Base-by-base conservation (phyloP, 139 green algal species). In the Pseudopediastrum boryanum region DNA sequence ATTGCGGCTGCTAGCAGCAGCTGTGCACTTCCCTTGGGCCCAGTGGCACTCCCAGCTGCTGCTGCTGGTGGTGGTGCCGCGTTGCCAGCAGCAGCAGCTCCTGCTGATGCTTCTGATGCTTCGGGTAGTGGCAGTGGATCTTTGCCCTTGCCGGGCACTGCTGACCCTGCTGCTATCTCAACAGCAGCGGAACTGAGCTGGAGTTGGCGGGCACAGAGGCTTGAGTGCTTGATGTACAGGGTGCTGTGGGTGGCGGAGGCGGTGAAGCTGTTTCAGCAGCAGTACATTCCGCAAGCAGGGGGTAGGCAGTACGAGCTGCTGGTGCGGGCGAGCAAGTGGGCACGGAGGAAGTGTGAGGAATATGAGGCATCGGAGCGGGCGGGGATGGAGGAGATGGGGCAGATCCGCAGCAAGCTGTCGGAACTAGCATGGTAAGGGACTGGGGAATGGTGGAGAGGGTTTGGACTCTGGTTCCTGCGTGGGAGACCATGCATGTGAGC, bases 171-270 rank as follows among this genome's bases (percentile, higher is more conserved):
- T 10, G 58, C 62, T 2, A 56, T 48, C 72, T 68, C 23, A 31
- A 64, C 51, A 29, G 39, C 50, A 25, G 81, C 59, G 0, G 78
- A 89, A 27, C 78, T 85, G 46, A 78, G 82, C 33, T 91, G 84
- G 84, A 74, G 75, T 12, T 87, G 79, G 82, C 72, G 81, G 23
- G 81, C 83, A 19, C 85, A 87, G 56, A 66, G 84, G 8, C 82
- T 91, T 8, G 87, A 91, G 84, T 87, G 85, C 75, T 83, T 91
- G 31, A 87, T 89, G 85, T 89, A 88, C 76, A 71, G 86, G 42
- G 79, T 89, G 27, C 81, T 90, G 77, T 92, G 87, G 87, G 87
- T 89, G 4, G 80, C 77, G 13, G 87, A 91, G 69, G 74, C 84
- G 1, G 80, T 91, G 16, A 85, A 87, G 82, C 85, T 79, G 74